A percentile compares a stretch with the other conserved stretches of the same genome.
phyloP scores from a whole-genome alignment of 2,329 filamentous ascomycete species.

The Cadophora sp. region DNA sequence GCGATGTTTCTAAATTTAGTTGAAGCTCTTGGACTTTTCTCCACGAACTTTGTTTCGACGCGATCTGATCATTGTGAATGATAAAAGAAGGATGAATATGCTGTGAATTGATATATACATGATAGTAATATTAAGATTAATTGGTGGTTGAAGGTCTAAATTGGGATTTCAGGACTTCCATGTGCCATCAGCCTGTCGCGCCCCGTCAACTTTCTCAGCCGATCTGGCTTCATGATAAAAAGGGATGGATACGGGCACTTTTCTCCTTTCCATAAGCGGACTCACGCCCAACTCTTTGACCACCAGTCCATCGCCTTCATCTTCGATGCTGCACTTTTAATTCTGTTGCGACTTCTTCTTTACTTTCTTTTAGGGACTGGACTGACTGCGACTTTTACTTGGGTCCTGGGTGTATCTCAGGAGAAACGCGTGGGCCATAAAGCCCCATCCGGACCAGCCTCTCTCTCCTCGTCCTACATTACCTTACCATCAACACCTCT shows the following conservation, averaged over 20 bases:
- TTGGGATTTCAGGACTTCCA: conserved; percentile 11
- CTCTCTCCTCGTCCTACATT: conserved; percentile 21
- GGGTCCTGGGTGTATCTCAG: conserved; percentile 30
- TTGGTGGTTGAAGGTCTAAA: conserved; percentile 18
- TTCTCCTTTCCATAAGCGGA: conserved; percentile 22
- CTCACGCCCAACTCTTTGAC: conserved; percentile 22
- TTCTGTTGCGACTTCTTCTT: conserved; percentile 37
- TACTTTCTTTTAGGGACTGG: conserved; percentile 38
- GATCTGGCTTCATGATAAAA: conserved; percentile 37
- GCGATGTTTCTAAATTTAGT: conserved; percentile 27
- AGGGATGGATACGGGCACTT: conserved; percentile 34
- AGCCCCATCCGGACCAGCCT: conserved; percentile 36
- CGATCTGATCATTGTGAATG: not conserved
- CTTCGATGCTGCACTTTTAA: conserved; percentile 42
- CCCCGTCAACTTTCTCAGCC: conserved; percentile 25
- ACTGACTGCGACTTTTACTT: conserved; percentile 21
- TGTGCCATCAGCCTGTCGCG: conserved; percentile 7
- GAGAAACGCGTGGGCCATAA: conserved; percentile 32
- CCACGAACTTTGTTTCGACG: conserved; percentile 10
- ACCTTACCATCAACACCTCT: conserved; percentile 21
- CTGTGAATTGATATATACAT: not conserved
- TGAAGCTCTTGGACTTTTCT: conserved; percentile 13
- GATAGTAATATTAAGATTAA: not conserved
- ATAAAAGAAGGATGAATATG: not conserved
- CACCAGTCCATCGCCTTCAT: conserved; percentile 29